Percentiles rank a stretch among this genome's conserved stretches.
Evolutionary conservation across 257 asterid genomes (phyloP).

Genomic region (Scutellaria minor): DNA sequence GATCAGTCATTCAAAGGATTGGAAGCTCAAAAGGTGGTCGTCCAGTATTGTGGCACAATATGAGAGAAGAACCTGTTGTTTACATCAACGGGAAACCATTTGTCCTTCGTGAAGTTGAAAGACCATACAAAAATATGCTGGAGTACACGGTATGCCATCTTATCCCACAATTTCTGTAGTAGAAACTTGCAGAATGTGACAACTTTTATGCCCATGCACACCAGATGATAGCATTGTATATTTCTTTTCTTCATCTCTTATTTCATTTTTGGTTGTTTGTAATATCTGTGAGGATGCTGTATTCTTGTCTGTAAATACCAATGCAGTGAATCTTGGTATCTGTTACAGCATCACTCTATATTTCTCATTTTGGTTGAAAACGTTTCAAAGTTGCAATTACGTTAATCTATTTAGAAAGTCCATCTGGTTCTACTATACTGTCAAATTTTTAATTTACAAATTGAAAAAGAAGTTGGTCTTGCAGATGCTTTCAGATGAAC

Average conservation of each 20-base stretch:
- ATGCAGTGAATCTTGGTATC: neutral
- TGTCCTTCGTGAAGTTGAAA: conserved; percentile 97
- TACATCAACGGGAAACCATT: conserved; percentile 97
- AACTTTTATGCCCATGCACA: conserved; percentile 30
- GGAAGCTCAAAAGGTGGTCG: conserved; percentile 85
- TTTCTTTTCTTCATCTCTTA: conserved; percentile 6
- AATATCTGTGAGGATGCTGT: conserved; percentile 24
- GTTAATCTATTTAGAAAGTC: conserved; percentile 22
- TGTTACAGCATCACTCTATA: neutral
- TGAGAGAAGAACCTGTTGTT: conserved; percentile 99
- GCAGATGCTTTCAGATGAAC: conserved; percentile 18
- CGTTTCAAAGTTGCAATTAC: conserved; percentile 14
- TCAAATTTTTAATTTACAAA: too few species aligned
- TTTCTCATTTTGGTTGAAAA: neutral
- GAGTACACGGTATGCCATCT: conserved; percentile 84
- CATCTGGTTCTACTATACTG: neutral
- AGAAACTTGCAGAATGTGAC: conserved; percentile 28
- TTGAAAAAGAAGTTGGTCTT: neutral
- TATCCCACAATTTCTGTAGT: conserved; percentile 34
- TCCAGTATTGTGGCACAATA: conserved; percentile 95
- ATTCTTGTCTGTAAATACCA: conserved; percentile 28
- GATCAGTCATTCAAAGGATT: conserved; percentile 85
- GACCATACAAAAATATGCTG: conserved; percentile 97
- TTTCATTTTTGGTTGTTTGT: neutral
- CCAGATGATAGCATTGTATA: conserved; percentile 23